Evolutionary conservation across 2,329 filamentous ascomycete species (phyloP).

Genomic region (Diplodia sapinea): DNA sequence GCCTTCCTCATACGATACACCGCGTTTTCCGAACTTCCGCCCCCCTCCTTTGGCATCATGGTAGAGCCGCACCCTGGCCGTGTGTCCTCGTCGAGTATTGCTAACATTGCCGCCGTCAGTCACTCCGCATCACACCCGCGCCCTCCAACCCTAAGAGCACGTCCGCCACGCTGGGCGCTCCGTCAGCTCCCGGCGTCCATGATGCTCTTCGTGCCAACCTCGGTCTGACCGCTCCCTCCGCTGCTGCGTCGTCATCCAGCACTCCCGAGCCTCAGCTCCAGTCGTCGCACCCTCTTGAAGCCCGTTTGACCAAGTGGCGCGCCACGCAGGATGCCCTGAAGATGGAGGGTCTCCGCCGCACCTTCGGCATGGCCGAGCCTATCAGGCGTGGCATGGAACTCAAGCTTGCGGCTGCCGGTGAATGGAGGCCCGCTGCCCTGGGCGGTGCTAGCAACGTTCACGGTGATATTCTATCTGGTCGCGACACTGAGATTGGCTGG

Average conservation of each 20-base stretch:
- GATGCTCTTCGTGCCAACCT: slow-evolving; percentile 90
- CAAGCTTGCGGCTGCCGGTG: slow-evolving; percentile 79
- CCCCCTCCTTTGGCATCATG: slow-evolving; percentile 9
- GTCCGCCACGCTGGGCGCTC: slow-evolving; percentile 67
- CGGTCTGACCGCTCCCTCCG: slow-evolving; percentile 56
- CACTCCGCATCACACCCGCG: slow-evolving; percentile 86
- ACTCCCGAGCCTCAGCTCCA: slow-evolving; percentile 50
- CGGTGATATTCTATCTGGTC: slow-evolving; percentile 84
- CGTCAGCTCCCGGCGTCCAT: slow-evolving; percentile 90
- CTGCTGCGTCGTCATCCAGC: slow-evolving; percentile 42
- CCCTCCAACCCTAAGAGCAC: slow-evolving; percentile 64
- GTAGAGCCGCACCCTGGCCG: neutral
- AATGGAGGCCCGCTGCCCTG: slow-evolving; percentile 78
- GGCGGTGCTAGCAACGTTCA: slow-evolving; percentile 73
- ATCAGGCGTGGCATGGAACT: slow-evolving; percentile 94
- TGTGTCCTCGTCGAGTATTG: neutral
- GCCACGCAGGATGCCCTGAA: slow-evolving; percentile 84
- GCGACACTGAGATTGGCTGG: slow-evolving; percentile 81
- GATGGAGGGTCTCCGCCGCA: slow-evolving; percentile 84
- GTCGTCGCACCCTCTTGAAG: slow-evolving; percentile 86
- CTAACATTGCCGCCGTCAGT: slow-evolving; percentile 24
- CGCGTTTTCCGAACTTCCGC: neutral
- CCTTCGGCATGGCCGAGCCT: slow-evolving; percentile 91
- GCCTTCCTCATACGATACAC: neutral
- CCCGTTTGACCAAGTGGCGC: slow-evolving; percentile 88